Evolutionary conservation across 2,329 filamentous ascomycete genomes (phyloP), one percentile per base, ranked within the genome.

Genomic region (Ophiocordyceps camponoti-floridani): DNA sequence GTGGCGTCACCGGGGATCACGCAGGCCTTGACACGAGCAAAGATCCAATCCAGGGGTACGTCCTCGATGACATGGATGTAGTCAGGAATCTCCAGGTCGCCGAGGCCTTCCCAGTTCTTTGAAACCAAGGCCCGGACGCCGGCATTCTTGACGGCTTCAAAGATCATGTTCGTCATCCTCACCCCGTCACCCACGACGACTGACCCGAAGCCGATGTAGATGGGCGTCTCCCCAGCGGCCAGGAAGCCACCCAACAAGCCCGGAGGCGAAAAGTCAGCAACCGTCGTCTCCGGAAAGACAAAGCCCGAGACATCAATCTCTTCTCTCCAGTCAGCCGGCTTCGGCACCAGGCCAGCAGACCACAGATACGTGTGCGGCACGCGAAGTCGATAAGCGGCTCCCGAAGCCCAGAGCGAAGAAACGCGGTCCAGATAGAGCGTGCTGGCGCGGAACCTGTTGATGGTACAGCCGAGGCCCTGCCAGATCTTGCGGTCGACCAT

Each of bases 401-500:
- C 82, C 0, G 83, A 82, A 0, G 82, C 84, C 82, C 82, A 87
- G 0, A 87, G 63, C 0, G 78, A 84, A 33, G 78, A 83, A 2
- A 89, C 76, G 0, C 82, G 79, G 50, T 88, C 83, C 0, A 89
- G 62, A 1, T 72, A 73, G 1, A 89, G 64, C 0, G 77, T 84
- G 45, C 78, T 75, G 5, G 76, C 68, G 42, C 84, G 71, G 52
- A 88, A 86, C 27, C 75, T 67, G 54, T 89, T 89, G 50, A 89
- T 73, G 27, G 89, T 63, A 56, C 88, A 84, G 2, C 84, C 84
- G 1, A 89, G 67, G 0, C 87, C 88, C 59, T 94, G 86, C 87
- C 87, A 94, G 1, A 86, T 82, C 72, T 89, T 84, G 75, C 85
- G 81, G 56, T 89, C 84, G 1, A 89, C 82, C 33, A 89, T 62